Base-by-base conservation (phyloP, 1,284 basidiomycete genomes). In the Heterobasidion irregulare region DNA sequence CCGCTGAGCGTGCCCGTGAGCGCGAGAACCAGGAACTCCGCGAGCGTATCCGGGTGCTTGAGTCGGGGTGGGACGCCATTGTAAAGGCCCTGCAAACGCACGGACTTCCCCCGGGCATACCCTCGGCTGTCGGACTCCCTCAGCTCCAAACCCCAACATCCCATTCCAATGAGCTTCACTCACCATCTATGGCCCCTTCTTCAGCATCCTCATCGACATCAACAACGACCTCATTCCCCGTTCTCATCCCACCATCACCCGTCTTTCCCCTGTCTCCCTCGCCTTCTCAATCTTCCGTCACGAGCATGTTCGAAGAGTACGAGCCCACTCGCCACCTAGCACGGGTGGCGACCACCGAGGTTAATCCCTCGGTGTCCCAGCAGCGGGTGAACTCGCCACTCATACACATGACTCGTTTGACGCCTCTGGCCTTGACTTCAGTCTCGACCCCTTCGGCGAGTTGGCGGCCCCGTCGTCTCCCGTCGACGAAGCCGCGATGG, bases 241-340 rank as follows among this genome's bases (percentile, higher is more conserved):
- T 65, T 55, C 56, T 70, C 58, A 64, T 70, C 52, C 64, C 67
- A 19, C 61, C 66, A 18, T 61, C 66, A 32, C 66, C 71, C 12
- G 54, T 67, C 10, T 75, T 74, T 60, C 74, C 78, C 57, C 70
- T 78, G 38, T 79, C 82, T 33, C 80, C 82, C 49, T 70, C 78
- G 12, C 72, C 75, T 9, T 77, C 80, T 33, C 65, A 74, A 54
- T 66, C 75, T 55, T 77, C 63, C 60, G 55, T 66, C 57, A 60
- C 66, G 66, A 67, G 62, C 58, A 63, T 68, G 61, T 62, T 68
- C 65, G 70, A 67, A 55, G 68, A 70, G 63, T 69, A 70, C 68
- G 77, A 84, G 68, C 73, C 86, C 82, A 86, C 89, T 92, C 82
- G 89, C 89, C 89, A 92, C 84, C 84, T 87, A 86, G 89, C 89